Conservation (phyloP, 2,329 filamentous ascomycete species). For the Scytalidium lignicola region DNA sequence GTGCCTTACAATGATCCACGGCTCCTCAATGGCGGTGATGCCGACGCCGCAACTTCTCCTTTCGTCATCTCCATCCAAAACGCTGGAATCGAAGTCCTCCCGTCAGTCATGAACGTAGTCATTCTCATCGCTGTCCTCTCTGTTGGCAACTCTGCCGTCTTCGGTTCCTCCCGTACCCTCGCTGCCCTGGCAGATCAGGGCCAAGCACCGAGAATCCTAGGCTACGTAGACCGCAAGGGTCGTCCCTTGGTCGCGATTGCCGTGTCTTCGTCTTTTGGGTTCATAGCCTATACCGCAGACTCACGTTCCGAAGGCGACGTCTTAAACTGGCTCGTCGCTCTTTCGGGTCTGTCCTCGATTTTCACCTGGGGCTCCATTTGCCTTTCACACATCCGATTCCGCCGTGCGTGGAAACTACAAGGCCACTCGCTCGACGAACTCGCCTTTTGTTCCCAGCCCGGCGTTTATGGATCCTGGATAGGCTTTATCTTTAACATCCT, state of each 20-base stretch:
- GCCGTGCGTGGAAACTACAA: conserved; percentile 65
- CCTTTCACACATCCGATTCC: conserved; percentile 88
- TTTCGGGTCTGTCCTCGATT: conserved; percentile 67
- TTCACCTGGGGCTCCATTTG: conserved; percentile 85
- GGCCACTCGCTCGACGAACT: conserved; percentile 71
- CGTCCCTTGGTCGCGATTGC: conserved; percentile 71
- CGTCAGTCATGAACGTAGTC: conserved; percentile 90
- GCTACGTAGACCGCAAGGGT: conserved; percentile 78
- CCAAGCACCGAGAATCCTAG: conserved; percentile 71
- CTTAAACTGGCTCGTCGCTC: conserved; percentile 74
- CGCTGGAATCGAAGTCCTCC: conserved; percentile 74
- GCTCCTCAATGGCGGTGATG: conserved; percentile 55
- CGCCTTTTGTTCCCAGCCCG: conserved; percentile 75
- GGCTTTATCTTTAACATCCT: conserved; percentile 71
- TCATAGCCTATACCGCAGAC: conserved; percentile 73
- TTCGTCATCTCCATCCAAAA: conserved; percentile 91
- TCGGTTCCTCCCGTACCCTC: conserved; percentile 84
- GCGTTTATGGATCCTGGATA: conserved; percentile 73
- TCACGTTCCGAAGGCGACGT: conserved; percentile 48
- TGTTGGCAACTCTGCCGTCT: conserved; percentile 87
- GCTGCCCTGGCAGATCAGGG: conserved; percentile 84
- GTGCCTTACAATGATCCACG: conserved; percentile 66
- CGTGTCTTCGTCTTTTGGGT: conserved; percentile 61
- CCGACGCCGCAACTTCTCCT: conserved; percentile 72
- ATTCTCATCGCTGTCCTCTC: conserved; percentile 87